Base-by-base conservation (phyloP, 306 rosid genomes). In the Lathyrus tuberosus region DNA sequence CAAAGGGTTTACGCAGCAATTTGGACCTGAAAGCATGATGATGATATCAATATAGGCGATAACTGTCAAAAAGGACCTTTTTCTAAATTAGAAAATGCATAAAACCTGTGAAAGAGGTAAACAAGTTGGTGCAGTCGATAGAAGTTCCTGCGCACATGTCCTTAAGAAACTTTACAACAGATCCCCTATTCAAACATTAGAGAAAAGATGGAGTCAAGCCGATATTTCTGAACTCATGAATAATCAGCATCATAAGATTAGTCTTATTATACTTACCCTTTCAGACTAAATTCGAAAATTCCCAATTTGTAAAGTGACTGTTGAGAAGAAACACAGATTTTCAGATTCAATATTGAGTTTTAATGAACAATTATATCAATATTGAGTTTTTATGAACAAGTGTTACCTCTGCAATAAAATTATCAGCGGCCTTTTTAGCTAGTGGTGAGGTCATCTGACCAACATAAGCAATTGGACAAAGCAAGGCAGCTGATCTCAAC, bases 381-480 rank as follows among this genome's bases (percentile, higher is more conserved):
- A n/a, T n/a, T n/a, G n/a, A n/a, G n/a, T n/a, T n/a, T n/a, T n/a
- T n/a, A 33, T 33, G 38, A 17, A 53, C 15, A 46, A 22, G 1
- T 0, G 35, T 63, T 72, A 90, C 98, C 92, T 94, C 97, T 2
- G 86, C 92, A 44, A 90, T 28, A 46, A 82, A 94, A 81, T 84
- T 74, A 38, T 90, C 87, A 62, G 90, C 95, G 26, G 90, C 92
- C 62, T 75, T 75, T 88, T 77, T 88, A 8, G 96, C 90, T 1
- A 88, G 81, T 0, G 89, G 95, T 8, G 98, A 90, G 65, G 91
- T 82, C 74, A 88, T 63, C 77, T 94, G 87, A 81, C 86, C 85
- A 78, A 80, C 79, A 72, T 85, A 82, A 71, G 98, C 97, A 78
- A 94, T 84, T 14, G 98, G 98, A 65, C 98, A 83, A 54, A 94